A percentile compares a stretch with the other conserved stretches of the same genome.
Conservation (phyloP, 1,139 yeast species). For the Suhomyces maxii region DNA sequence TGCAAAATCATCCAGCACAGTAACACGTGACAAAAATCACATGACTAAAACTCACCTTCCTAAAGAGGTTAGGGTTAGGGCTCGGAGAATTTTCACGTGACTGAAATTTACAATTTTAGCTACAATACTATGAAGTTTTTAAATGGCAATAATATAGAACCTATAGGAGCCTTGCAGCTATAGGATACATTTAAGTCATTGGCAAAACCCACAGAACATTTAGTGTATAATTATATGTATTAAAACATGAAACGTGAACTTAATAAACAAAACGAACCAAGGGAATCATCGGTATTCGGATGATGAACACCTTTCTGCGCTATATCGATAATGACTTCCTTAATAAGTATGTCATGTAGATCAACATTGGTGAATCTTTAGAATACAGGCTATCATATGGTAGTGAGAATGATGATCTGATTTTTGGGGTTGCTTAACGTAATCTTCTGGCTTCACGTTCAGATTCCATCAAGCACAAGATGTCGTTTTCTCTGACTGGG, state of each 20-base stretch:
- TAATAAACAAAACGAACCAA: constrained; percentile 7
- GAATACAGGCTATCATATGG: constrained; percentile 10
- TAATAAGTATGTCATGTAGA: constrained; percentile 9
- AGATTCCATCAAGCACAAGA: constrained; percentile 98
- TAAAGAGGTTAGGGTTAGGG: constrained; percentile 17
- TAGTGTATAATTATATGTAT: constrained; percentile 13
- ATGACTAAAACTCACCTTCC: constrained; percentile 2
- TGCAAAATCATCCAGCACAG: not conserved
- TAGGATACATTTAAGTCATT: not conserved
- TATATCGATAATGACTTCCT: constrained; percentile 6
- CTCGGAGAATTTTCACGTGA: constrained; percentile 14
- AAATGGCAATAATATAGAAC: no score
- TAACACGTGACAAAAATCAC: not conserved
- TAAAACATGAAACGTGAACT: constrained; percentile 13
- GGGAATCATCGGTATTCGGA: constrained; percentile 6
- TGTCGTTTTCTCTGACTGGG: constrained; percentile 99
- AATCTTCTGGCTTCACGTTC: constrained; percentile 97
- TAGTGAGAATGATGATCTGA: constrained; percentile 10
- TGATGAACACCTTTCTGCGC: constrained; percentile 5
- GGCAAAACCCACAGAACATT: not conserved
- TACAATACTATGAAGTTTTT: not conserved
- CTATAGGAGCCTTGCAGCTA: not conserved
- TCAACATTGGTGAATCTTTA: constrained; percentile 9
- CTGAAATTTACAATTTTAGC: not conserved
- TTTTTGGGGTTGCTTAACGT: constrained; percentile 33